Evolutionary conservation across 768 basidiomycete genomes (phyloP).

Genomic region (Phaeotremella skinneri): DNA sequence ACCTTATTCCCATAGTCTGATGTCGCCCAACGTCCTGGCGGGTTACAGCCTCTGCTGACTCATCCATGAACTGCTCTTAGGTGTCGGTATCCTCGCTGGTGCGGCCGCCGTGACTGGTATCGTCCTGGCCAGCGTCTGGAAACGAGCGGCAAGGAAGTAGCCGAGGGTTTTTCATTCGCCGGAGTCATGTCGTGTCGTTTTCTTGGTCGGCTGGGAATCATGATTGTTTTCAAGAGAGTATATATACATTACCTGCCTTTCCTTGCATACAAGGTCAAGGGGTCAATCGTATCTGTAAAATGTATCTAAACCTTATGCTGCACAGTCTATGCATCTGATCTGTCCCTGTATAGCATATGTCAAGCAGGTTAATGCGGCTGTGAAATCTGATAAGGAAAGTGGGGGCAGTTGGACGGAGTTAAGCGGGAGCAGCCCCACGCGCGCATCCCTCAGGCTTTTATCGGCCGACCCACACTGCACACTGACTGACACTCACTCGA

Average conservation of each 20-base stretch:
- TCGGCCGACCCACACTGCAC: no score
- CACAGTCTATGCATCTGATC: background rate
- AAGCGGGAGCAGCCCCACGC: background rate
- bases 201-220: no score
- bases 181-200: no score
- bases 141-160: constrained; percentile 27
- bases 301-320: no score
- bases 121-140: constrained; percentile 47
- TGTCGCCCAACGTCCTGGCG: no score
- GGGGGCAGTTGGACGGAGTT: background rate
- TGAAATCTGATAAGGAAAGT: background rate
- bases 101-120: constrained; percentile 72
- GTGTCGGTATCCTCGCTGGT: constrained; percentile 92
- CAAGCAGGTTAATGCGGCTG: background rate
- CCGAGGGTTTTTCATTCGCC: no score
- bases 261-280: no score
- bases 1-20: no score
- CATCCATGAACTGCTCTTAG: constrained; percentile 53
- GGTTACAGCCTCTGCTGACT: background rate
- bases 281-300: no score
- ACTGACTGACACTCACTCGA: no score
- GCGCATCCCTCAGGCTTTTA: background rate
- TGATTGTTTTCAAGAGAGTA: no score
- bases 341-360: background rate
- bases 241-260: no score